Evolutionary conservation across 495 filamentous ascomycete genomes (phyloP).

Genomic region (Xylona heveae): DNA sequence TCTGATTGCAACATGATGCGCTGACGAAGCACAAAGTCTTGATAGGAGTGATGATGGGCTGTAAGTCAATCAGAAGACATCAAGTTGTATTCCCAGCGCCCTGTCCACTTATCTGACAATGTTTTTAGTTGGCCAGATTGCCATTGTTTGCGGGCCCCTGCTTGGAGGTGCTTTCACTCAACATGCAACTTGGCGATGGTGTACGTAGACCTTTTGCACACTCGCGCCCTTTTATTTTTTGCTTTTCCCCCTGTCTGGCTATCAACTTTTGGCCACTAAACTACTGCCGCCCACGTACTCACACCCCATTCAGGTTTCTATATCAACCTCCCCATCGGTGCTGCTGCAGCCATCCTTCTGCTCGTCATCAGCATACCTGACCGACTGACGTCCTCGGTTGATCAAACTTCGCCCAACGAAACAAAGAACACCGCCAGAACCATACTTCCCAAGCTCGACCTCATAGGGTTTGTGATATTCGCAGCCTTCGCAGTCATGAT

Average conservation of each 20-base stretch:
- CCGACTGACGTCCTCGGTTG: too few relatives aligned
- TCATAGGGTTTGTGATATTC: conserved; percentile 23
- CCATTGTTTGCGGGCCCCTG: conserved; percentile 26
- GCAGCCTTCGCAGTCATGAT: conserved; percentile 23
- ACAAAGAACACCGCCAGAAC: too few relatives aligned
- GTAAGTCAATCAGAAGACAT: too few relatives aligned
- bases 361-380: conserved; percentile 27
- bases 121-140: conserved; percentile 14
- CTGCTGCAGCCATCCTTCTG: conserved; percentile 21
- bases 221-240: too few relatives aligned
- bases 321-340: conserved; percentile 43
- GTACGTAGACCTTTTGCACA: conserved; percentile 15
- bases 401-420: too few relatives aligned
- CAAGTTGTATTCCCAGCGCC: too few relatives aligned
- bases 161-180: conserved; percentile 45
- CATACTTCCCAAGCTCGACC: conserved; percentile 23
- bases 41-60: conserved; percentile 17
- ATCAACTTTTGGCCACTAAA: neutral
- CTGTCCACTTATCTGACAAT: conserved; percentile 1
- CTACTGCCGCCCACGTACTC: too few relatives aligned
- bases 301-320: conserved; percentile 30
- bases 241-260: conserved; percentile 2
- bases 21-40: conserved; percentile 7
- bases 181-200: conserved; percentile 38
- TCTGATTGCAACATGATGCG: conserved; percentile 1